Evolutionary conservation across 2,329 filamentous ascomycete genomes (phyloP), one percentile per base, ranked within the genome.

Genomic region (Hypoxylon sp.): DNA sequence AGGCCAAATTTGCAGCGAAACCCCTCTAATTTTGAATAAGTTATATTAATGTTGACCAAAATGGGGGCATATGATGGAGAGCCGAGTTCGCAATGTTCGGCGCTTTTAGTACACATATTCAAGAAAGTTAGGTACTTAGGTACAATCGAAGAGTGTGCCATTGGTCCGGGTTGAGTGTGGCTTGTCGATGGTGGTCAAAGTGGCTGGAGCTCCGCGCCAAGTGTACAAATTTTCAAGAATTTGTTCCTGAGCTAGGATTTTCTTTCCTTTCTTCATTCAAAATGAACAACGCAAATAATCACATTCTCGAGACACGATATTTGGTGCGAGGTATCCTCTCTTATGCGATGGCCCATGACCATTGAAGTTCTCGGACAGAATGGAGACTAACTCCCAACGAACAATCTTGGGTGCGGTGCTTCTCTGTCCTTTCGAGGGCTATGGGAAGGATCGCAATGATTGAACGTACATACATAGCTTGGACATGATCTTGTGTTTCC

Each of bases 321-420:
- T 82, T 79, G 81, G 79, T 83, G 82, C 80, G 84, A 86, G 84
- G 84, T 82, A 74, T 73, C 74, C 77, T 80, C 78, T 79, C 75
- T 78, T 75, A 77, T 77, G 74, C 71, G 74, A 77, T 77, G 76
- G 75, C 81, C 84, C 84, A 86, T 66, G 85, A 86, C 84, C 82
- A 84, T 81, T 77, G 78, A 77, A 77, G 73, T 75, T 80, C 80
- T 83, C 79, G 81, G 80, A 80, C 75, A 84, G 82, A 83, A 86
- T 83, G 85, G 81, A 86, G 85, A 86, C 78, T 70, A 83, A 84
- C 72, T 71, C 74, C 80, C 78, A 82, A 75, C 84, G 85, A 82
- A 83, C 84, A 85, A 85, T 86, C 85, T 86, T 86, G 85, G 85
- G 85, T 86, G 85, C 85, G 85, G 83, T 86, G 85, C 81, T 86